phyloP scores from a whole-genome alignment of 345 rosid genomes.

The Limnanthes douglasii region DNA sequence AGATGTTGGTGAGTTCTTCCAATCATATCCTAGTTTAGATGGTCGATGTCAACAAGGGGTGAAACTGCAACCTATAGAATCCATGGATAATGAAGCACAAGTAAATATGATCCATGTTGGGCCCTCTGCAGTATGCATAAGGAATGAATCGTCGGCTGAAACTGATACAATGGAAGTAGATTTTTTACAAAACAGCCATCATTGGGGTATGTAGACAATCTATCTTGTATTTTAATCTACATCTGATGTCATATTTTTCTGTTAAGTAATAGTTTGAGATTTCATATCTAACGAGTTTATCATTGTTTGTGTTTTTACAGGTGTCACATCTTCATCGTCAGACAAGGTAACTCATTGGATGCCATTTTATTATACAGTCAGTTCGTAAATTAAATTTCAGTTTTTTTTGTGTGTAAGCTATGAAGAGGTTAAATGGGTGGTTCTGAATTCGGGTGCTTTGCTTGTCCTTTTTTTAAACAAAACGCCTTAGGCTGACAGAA shows the following conservation, averaged over 20 bases:
- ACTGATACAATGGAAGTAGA: constrained; percentile 64
- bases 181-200: constrained; percentile 18
- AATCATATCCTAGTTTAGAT: constrained; percentile 25
- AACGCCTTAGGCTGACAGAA: background rate
- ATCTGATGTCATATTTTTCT: background rate
- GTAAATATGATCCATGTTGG: constrained; percentile 14
- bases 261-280: background rate
- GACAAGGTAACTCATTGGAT: constrained; percentile 31
- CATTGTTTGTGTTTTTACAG: constrained; percentile 25
- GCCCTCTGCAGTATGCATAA: constrained; percentile 12
- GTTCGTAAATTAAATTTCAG: background rate
- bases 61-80: constrained; percentile 35
- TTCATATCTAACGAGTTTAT: constrained; percentile 10
- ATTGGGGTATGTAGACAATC: constrained; percentile 22
- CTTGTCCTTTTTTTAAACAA: background rate
- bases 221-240: background rate
- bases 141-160: constrained; percentile 55
- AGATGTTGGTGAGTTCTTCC: constrained; percentile 22
- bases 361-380: background rate
- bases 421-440: background rate
- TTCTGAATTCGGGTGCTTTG: background rate
- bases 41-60: constrained; percentile 27
- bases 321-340: constrained; percentile 21
- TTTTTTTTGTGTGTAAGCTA: background rate
- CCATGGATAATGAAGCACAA: constrained; percentile 27